Evolutionary conservation across 108 stramenopile genomes (phyloP).

Genomic region (Cyclotella cryptica): DNA sequence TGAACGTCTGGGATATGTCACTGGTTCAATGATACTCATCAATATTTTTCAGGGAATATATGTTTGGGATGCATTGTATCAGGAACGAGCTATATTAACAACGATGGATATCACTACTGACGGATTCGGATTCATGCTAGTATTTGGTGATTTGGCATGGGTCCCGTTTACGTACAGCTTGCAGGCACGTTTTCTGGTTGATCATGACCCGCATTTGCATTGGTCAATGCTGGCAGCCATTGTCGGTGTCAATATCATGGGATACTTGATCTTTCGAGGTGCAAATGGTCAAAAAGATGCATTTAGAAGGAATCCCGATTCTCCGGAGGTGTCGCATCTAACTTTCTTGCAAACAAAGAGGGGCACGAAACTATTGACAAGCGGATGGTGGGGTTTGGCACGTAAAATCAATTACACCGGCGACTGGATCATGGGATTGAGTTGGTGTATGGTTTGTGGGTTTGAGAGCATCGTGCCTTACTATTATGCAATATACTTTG

Average conservation of each 20-base stretch:
- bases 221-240: conserved; percentile 56
- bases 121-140: conserved; percentile 99
- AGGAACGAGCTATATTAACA: conserved; percentile 95
- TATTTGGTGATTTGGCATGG: conserved; percentile 99
- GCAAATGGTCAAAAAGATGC: conserved; percentile 96
- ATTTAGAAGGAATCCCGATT: conserved; percentile 91
- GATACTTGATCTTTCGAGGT: conserved; percentile 92
- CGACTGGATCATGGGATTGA: conserved; percentile 98
- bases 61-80: conserved; percentile 97
- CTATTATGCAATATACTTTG: conserved; percentile 97
- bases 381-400: conserved; percentile 98
- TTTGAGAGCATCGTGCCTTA: conserved; percentile 92
- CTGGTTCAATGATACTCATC: conserved; percentile 91
- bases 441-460: conserved; percentile 96
- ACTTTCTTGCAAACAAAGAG: conserved; percentile 82
- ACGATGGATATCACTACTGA: conserved; percentile 99
- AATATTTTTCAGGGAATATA: conserved; percentile 94
- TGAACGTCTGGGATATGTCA: conserved; percentile 73
- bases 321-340: conserved; percentile 66
- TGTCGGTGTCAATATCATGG: conserved; percentile 68
- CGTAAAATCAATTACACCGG: conserved; percentile 99
- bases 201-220: conserved; percentile 87
- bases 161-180: conserved; percentile 97
- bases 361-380: conserved; percentile 89
- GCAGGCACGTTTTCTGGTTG: conserved; percentile 92